Evolutionary conservation across 495 filamentous ascomycete genomes (phyloP).

Genomic region (Elaphomyces granulatus): DNA sequence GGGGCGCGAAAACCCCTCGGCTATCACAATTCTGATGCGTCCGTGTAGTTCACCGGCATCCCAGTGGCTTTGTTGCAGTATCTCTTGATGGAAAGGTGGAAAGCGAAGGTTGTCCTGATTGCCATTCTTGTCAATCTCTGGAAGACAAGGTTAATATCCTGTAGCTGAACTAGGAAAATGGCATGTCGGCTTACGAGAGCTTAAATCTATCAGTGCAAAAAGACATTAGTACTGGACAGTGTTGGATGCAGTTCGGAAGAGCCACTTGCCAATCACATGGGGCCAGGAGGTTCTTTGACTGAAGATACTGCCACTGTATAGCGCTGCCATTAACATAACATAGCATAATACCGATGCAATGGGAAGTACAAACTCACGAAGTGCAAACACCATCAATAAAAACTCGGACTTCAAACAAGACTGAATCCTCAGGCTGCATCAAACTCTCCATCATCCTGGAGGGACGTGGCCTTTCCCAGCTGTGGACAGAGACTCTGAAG

Average conservation of each 20-base stretch:
- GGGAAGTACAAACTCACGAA: constrained; percentile 36
- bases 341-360: not conserved
- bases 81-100: constrained; percentile 56
- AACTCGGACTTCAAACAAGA: constrained; percentile 55
- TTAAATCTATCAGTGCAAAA: constrained; percentile 11
- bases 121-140: constrained; percentile 46
- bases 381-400: constrained; percentile 54
- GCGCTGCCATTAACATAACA: not conserved
- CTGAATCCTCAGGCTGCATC: constrained; percentile 43
- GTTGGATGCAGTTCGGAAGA: not conserved
- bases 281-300: constrained; percentile 45
- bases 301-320: constrained; percentile 38
- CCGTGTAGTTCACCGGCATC: constrained; percentile 56
- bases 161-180: not conserved
- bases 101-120: constrained; percentile 53
- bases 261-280: constrained; percentile 35
- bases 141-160: not conserved
- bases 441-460: constrained; percentile 45
- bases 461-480: constrained; percentile 54
- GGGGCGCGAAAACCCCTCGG: constrained; percentile 49
- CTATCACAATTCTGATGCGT: constrained; percentile 62
- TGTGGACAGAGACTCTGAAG: constrained; percentile 70
- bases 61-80: constrained; percentile 59
- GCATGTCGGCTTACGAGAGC: constrained; percentile 10
- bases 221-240: not conserved